phyloP scores from a whole-genome alignment of 2,329 filamentous ascomycete species.

The Pseudocercospora musae region DNA sequence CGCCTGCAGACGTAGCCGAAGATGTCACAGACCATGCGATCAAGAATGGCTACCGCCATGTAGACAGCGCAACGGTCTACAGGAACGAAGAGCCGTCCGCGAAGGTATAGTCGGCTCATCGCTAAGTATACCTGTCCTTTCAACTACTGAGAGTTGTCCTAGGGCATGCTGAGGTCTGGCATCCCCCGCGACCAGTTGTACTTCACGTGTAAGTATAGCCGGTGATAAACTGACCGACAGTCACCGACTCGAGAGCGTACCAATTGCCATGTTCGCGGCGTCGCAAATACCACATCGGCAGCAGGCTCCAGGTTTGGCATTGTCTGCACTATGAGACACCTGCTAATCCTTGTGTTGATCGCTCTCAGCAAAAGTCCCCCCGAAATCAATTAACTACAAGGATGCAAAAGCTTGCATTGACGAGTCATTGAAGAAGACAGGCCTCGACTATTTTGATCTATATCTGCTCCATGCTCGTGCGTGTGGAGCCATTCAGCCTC shows the following conservation, averaged over 20 bases:
- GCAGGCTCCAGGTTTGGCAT: neutral
- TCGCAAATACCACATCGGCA: neutral
- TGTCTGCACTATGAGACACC: neutral
- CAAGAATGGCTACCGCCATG: slow-evolving; percentile 56
- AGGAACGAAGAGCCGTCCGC: slow-evolving; percentile 56
- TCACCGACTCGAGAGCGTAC: neutral
- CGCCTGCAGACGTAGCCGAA: slow-evolving; percentile 55
- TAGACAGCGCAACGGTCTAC: slow-evolving; percentile 59
- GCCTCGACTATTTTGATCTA: slow-evolving; percentile 45
- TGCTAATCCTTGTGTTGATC: neutral
- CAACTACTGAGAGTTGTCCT: neutral
- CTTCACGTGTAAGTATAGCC: slow-evolving; percentile 48
- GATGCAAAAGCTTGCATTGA: slow-evolving; percentile 62
- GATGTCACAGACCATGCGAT: slow-evolving; percentile 57
- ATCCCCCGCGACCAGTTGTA: slow-evolving; percentile 57
- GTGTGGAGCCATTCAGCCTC: neutral
- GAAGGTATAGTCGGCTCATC: slow-evolving; percentile 13
- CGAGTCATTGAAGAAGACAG: slow-evolving; percentile 59
- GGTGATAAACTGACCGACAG: too few species aligned
- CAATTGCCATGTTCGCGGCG: neutral
- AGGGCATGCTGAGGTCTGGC: slow-evolving; percentile 51
- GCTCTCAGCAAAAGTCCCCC: slow-evolving; percentile 51
- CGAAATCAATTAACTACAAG: slow-evolving; percentile 57
- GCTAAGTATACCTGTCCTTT: neutral
- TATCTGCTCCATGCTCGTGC: slow-evolving; percentile 49